Base-by-base conservation (phyloP, 1,284 basidiomycete genomes). In the Cryptococcus sp. region DNA sequence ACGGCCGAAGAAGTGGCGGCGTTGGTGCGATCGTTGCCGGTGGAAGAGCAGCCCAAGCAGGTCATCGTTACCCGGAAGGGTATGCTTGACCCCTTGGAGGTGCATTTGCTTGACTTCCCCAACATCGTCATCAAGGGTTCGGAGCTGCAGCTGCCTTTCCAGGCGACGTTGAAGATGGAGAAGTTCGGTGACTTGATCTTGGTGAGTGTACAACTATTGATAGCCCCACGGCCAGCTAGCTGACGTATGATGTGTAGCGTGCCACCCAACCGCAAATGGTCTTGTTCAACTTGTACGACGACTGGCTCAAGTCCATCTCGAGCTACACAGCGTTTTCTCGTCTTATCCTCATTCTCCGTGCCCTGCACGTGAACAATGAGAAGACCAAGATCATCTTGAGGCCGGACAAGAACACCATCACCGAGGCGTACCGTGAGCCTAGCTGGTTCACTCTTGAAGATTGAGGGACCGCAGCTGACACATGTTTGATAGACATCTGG, bases 61-160 rank as follows among this genome's bases (percentile, higher is more conserved):
- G 92, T 99, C 65, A 98, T 99, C 65, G 96, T 99, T 57, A 98
- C 95, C 42, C 87, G 96, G 56, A 98, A 98, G 86, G 96, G 96
- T 80, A 98, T 99, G 96, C 85, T 98, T 76, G 90, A 94, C 78
- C 91, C 91, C 46, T 85, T 98, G 58, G 96, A 98, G 81, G 96
- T 98, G 57, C 96, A 98, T 77, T 84, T 98, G 77, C 87, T 94
- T 63, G 96, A 98, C 80, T 98, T 99, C 87, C 96, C 96, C 53
- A 99, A 98, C 80, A 97, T 99, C 69, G 94, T 98, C 77, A 98
- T 99, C 82, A 98, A 98, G 81, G 96, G 96, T 53, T 94, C 90
- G 65, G 96, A 99, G 78, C 81, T 99, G 47, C 96, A 98, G 75
- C 80, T 98, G 59, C 96, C 96, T 0, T 98, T 98, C 91, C 95